Conservation (phyloP, 2,329 filamentous ascomycete genomes). For the Harringtonia lauricola region DNA sequence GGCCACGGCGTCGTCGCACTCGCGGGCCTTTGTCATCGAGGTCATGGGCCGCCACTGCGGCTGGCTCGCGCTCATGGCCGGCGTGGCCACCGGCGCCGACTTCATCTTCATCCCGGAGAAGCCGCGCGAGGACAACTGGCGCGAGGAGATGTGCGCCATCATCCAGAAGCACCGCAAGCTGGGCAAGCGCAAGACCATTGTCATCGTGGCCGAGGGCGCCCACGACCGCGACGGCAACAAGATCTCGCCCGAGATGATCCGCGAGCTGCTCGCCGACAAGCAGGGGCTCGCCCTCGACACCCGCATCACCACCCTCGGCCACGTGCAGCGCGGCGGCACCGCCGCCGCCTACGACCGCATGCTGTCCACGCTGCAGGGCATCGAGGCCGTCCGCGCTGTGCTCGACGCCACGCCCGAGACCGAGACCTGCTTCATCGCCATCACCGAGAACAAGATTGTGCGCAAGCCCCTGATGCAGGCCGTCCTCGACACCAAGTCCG, state of each 20-base stretch:
- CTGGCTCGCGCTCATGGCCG: constrained; percentile 93
- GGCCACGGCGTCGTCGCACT: constrained; percentile 87
- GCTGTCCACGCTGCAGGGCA: constrained; percentile 84
- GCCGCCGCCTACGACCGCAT: constrained; percentile 92
- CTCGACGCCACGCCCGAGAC: constrained; percentile 81
- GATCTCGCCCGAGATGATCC: constrained; percentile 72
- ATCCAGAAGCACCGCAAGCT: constrained; percentile 67
- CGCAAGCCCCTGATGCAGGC: constrained; percentile 82
- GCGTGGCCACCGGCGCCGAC: constrained; percentile 88
- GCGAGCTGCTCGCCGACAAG: constrained; percentile 72
- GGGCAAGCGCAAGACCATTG: constrained; percentile 95
- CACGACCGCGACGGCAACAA: constrained; percentile 75
- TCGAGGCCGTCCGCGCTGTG: constrained; percentile 87
- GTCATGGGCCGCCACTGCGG: constrained; percentile 98
- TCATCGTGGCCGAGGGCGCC: constrained; percentile 93
- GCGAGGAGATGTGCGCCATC: constrained; percentile 72
- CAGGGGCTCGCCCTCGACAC: constrained; percentile 73
- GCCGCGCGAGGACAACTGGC: constrained; percentile 79
- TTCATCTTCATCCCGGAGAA: constrained; percentile 97
- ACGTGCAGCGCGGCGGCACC: constrained; percentile 91
- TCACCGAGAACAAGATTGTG: constrained; percentile 96
- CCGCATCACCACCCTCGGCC: constrained; percentile 85
- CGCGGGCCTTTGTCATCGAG: constrained; percentile 92
- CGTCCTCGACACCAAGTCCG: constrained; percentile 74
- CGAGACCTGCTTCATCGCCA: constrained; percentile 88